phyloP scores from a whole-genome alignment of 495 filamentous ascomycete species.

The Lasiosphaeria ovina region DNA sequence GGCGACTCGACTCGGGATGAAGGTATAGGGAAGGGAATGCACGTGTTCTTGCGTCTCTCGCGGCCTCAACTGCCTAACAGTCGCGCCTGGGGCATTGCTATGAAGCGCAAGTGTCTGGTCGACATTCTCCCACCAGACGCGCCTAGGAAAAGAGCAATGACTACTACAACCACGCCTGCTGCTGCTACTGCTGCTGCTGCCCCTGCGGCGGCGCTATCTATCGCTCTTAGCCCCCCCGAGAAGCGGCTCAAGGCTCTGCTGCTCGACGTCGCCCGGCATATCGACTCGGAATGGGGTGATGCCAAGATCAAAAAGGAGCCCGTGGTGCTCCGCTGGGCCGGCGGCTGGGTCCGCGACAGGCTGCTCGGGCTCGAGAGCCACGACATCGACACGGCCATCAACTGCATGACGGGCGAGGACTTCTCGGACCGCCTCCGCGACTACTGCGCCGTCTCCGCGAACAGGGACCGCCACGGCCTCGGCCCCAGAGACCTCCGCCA shows the following conservation, averaged over 20 bases:
- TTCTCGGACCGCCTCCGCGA: constrained; percentile 65
- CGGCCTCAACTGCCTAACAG: neutral
- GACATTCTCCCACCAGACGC: neutral
- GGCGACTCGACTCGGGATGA: no score
- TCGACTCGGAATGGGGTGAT: constrained; percentile 36
- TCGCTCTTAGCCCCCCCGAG: constrained; percentile 62
- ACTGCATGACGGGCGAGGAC: constrained; percentile 85
- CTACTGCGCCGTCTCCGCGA: constrained; percentile 44
- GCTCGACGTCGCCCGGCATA: constrained; percentile 68
- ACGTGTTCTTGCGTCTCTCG: neutral
- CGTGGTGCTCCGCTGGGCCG: constrained; percentile 80
- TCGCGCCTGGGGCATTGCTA: neutral
- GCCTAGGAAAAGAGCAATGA: neutral
- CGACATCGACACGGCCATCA: constrained; percentile 95
- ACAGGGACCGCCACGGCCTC: constrained; percentile 43
- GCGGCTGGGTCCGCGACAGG: constrained; percentile 99
- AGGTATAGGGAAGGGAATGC: neutral
- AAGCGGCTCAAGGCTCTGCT: constrained; percentile 67
- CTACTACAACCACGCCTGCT: neutral
- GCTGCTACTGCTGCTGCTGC: no score
- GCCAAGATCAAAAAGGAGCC: constrained; percentile 36
- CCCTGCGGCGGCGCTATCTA: constrained; percentile 1
- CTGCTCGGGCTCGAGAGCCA: constrained; percentile 75
- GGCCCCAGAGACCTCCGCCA: constrained; percentile 56
- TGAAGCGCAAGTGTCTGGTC: neutral